Conservation (phyloP, 169 alveolate species). For the Plasmodium gonderi region DNA sequence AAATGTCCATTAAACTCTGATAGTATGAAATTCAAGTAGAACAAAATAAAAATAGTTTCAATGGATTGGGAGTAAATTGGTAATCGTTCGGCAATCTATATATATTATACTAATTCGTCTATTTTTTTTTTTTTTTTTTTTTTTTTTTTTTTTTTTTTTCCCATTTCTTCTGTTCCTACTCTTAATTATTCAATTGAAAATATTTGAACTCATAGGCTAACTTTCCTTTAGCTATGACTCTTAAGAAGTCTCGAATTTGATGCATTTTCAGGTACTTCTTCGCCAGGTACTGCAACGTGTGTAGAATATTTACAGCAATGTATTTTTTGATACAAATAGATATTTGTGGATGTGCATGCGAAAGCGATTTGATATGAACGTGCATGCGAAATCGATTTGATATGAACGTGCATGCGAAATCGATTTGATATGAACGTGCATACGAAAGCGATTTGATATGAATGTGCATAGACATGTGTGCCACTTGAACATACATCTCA, state of each 20-base stretch:
- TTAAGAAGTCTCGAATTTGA: conserved; percentile 97
- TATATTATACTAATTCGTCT: not conserved
- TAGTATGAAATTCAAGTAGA: too few species aligned
- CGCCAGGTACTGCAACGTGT: conserved; percentile 94
- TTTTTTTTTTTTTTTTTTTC: not conserved
- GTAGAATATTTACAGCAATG: not conserved
- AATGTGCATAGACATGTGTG: not conserved
- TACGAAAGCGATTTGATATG: too few species aligned
- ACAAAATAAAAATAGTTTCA: too few species aligned
- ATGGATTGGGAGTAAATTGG: too few species aligned
- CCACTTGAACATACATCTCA: not conserved
- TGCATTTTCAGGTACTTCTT: conserved; percentile 98
- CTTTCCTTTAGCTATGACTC: conserved; percentile 96
- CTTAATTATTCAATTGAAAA: conserved; percentile 94
- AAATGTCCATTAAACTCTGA: too few species aligned
- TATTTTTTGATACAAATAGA: not conserved
- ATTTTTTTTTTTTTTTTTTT: too few species aligned
- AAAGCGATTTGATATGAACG: too few species aligned
- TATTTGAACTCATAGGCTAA: conserved; percentile 93
- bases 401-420: too few species aligned
- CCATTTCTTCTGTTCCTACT: conserved; percentile 74
- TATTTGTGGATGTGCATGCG: not conserved
- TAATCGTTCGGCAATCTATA: not conserved
- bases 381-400: too few species aligned
- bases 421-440: too few species aligned